Evolutionary conservation across 139 green algal species (phyloP).

Genomic region (Pycnococcus provasolii): DNA sequence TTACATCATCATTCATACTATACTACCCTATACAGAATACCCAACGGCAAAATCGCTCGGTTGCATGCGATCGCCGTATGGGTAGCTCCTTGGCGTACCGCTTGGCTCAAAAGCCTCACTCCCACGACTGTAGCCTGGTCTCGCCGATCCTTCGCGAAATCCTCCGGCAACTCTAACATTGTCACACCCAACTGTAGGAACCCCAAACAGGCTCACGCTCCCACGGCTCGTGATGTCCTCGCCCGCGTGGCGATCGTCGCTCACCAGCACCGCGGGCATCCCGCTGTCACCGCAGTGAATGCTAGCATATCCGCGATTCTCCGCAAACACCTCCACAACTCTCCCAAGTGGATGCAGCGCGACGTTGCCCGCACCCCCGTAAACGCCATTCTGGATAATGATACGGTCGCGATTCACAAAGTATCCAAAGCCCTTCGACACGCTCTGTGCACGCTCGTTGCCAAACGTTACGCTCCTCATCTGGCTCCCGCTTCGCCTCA

Average conservation of each 20-base stretch:
- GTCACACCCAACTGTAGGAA: too few species aligned
- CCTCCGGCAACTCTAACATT: too few species aligned
- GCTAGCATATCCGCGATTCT: neutral
- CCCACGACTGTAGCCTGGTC: too few species aligned
- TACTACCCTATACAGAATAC: too few species aligned
- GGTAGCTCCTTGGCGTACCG: too few species aligned
- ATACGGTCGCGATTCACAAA: slow-evolving; percentile 11
- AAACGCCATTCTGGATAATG: neutral
- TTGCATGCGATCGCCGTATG: too few species aligned
- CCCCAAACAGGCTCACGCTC: neutral
- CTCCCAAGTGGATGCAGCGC: slow-evolving; percentile 12
- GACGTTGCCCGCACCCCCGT: slow-evolving; percentile 4
- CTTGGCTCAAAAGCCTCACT: too few species aligned
- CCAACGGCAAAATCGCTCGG: too few species aligned
- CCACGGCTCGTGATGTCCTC: slow-evolving; percentile 2
- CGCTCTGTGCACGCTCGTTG: neutral
- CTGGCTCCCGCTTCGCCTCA: neutral
- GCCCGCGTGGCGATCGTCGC: neutral
- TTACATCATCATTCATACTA: too few species aligned
- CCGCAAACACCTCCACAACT: slow-evolving; percentile 1
- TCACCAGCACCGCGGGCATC: neutral
- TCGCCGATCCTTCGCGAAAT: too few species aligned
- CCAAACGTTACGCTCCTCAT: neutral
- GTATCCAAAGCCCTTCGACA: slow-evolving; percentile 11
- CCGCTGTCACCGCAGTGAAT: neutral